Conservation (phyloP, 2,329 filamentous ascomycete genomes). For the Allantophomopsis lycopodina region DNA sequence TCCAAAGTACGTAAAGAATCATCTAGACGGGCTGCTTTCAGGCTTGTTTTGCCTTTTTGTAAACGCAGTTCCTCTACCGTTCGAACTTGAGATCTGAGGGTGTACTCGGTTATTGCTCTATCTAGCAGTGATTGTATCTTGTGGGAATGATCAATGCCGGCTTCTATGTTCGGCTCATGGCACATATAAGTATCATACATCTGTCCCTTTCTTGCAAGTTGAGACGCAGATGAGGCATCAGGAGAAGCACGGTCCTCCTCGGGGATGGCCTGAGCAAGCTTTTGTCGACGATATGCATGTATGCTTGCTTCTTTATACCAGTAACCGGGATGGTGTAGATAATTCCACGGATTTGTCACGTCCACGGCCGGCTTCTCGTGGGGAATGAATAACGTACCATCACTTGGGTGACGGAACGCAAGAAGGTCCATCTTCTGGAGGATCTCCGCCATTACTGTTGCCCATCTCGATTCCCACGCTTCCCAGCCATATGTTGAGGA, state of each 20-base stretch:
- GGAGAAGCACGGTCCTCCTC: constrained; percentile 43
- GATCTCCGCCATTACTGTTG: constrained; percentile 45
- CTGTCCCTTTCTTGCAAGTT: constrained; percentile 34
- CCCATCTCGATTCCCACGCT: constrained; percentile 77
- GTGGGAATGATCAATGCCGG: constrained; percentile 38
- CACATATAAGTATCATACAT: constrained; percentile 55
- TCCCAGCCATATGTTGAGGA: constrained; percentile 86
- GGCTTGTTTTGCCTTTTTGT: constrained; percentile 41
- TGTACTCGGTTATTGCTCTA: constrained; percentile 37
- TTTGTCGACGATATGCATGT: constrained; percentile 38
- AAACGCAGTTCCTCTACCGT: constrained; percentile 38
- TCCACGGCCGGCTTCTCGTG: constrained; percentile 40
- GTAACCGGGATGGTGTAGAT: constrained; percentile 52
- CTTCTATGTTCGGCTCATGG: constrained; percentile 46
- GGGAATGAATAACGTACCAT: no score
- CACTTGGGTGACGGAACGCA: constrained; percentile 22
- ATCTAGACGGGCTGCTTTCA: constrained; percentile 34
- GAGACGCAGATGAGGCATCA: constrained; percentile 29
- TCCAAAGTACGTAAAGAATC: constrained; percentile 37
- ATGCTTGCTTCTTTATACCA: constrained; percentile 49
- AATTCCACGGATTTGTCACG: constrained; percentile 46
- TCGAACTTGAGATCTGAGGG: constrained; percentile 36
- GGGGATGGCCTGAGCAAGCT: constrained; percentile 39
- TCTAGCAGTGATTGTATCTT: constrained; percentile 38
- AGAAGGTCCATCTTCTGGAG: constrained; percentile 38